Evolutionary conservation across 1,284 basidiomycete species (phyloP), one percentile per base, ranked within the genome.

Genomic region (Trametes polyzona): DNA sequence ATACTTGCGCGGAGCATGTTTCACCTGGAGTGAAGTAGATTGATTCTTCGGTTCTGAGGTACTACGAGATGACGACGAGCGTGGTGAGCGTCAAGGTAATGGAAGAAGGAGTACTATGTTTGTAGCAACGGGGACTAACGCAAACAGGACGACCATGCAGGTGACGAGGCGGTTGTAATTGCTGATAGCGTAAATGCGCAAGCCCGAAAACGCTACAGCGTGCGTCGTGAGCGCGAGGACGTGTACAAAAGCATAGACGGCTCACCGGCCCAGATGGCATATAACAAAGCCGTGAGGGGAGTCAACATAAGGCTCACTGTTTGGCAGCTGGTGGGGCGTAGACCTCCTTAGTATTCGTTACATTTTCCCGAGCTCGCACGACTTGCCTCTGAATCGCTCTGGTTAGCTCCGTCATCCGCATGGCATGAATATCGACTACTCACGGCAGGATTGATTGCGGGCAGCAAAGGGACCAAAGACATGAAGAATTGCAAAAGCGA

Each of bases 141-240:
- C 58, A 3, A 63, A 56, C 11, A 41, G 36, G 5, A 53, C 40
- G 26, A 63, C 61, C 5, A 48, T 14, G 3, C 24, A 8, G 14
- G 61, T 59, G 29, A 63, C 33, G 3, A 19, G 2, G 10, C 37
- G 35, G 29, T 51, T 58, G 27, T 43, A 32, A 2, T 24, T 30
- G n/a, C 61, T 63, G 29, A 63, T 59, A 2, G 61, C 61, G 17
- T 63, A 58, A 4, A 59, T 42, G 7, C 61, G 61, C 12, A 58
- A 32, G 4, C 61, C 61, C 4, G 61, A 47, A 24, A 63, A 63
- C 4, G 48, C 61, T 63, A 19, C n/a, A n/a, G n/a, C n/a, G 14
- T 21, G 4, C 3, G 16, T 3, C 3, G 4, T 8, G 8, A 9
- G 3, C 16, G 7, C 2, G 4, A 30, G 6, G 7, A 23, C n/a